Evolutionary conservation across 2,329 filamentous ascomycete species (phyloP), one percentile per base, ranked within the genome.

Genomic region (Rutstroemia sp.): DNA sequence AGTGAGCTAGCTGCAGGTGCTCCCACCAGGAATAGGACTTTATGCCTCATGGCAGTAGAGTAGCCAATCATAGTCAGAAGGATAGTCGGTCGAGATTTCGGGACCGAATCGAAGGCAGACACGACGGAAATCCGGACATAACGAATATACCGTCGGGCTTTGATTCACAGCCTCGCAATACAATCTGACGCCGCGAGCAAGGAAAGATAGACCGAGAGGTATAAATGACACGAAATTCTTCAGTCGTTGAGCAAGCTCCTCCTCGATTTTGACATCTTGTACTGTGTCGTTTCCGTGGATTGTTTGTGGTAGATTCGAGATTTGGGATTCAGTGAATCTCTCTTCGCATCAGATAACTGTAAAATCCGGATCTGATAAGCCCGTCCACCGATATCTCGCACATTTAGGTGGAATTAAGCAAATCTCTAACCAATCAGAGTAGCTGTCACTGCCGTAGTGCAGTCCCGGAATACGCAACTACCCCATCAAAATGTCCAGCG

Each of bases 1-100:
- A 89, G 73, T 23, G 73, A 70, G 9, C 70, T 71, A 30, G 72
- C 67, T 37, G 76, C 70, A 2, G 87, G 87, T n/a, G 86, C 83
- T 21, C 59, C 57, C 10, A 47, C 46, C n/a, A 58, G 50, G 6
- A 60, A 44, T 37, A 56, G 16, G 10, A 58, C 12, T 19, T 51
- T 39, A 39, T 50, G 49, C 9, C 54, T 4, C 57, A 59, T 59
- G 19, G 6, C 51, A 21, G 14, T 42, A 9, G 16, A n/a, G 16
- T 7, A 14, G 17, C 39, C 39, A 42, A 42, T 42, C 17, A 42
- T n/a, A 42, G 19, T 6, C 19, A 8, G 39, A 34, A 42, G 14
- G 17, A n/a, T 17, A 14, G 5, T 19, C 14, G 16, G 39, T 42
- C 9, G 9, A 42, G 16, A n/a, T 8, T 42, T 42, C 39, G 39